Percentiles rank a stretch among this genome's conserved stretches.
Conservation (phyloP, 1,139 yeast species). For the Debaryomyces sp. region DNA sequence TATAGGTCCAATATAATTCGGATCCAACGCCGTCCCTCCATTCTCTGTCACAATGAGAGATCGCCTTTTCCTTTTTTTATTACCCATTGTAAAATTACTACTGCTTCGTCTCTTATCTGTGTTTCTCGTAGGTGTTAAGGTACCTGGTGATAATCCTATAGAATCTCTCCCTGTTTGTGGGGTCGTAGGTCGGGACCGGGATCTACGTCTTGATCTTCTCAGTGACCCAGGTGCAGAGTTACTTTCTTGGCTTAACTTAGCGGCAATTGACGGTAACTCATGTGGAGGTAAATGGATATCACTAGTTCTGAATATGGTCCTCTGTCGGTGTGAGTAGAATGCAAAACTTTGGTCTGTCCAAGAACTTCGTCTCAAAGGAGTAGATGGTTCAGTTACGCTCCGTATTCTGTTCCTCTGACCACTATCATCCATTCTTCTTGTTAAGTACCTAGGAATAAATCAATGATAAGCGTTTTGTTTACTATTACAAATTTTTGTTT, state of each 20-base stretch:
- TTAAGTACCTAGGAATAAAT: neutral
- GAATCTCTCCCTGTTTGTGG: conserved; percentile 8
- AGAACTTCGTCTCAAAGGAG: conserved; percentile 23
- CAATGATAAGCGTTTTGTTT: conserved; percentile 3
- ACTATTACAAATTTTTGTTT: neutral
- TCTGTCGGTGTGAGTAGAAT: conserved; percentile 1
- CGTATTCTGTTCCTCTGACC: neutral
- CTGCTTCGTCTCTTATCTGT: conserved; percentile 13
- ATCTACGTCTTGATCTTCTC: conserved; percentile 12
- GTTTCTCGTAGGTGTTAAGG: conserved; percentile 14
- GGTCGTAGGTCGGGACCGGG: conserved; percentile 13
- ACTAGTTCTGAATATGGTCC: conserved; percentile 2
- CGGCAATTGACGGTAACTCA: conserved; percentile 27
- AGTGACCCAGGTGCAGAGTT: conserved; percentile 11
- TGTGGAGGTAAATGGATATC: conserved; percentile 29
- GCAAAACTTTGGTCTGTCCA: neutral
- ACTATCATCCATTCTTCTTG: conserved; percentile 2
- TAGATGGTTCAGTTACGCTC: conserved; percentile 32
- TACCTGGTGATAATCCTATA: neutral
- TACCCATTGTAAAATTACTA: conserved; percentile 13
- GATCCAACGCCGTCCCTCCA: conserved; percentile 30
- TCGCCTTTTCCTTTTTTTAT: conserved; percentile 30
- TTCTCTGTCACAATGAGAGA: conserved; percentile 29
- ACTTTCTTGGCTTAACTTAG: conserved; percentile 18
- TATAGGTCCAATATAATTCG: conserved; percentile 41